Evolutionary conservation across 1,139 yeast genomes (phyloP).

Genomic region (Tardiomyces depauwii): DNA sequence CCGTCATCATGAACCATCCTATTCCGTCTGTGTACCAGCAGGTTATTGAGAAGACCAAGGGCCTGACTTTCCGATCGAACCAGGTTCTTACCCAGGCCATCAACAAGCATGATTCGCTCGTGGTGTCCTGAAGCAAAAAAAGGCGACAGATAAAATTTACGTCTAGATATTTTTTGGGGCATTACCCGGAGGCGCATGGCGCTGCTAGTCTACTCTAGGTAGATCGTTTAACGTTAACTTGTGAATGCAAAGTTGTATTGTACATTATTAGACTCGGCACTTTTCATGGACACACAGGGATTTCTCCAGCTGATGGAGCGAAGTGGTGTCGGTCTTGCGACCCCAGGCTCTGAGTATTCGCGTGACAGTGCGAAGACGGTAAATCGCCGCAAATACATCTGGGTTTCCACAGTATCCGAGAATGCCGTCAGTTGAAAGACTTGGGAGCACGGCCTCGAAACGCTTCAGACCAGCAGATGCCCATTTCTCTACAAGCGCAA

Average conservation of each 20-base stretch:
- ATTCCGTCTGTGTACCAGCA: slow-evolving; percentile 40
- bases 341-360: background rate
- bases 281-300: background rate
- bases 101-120: slow-evolving; percentile 12
- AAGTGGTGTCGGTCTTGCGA: too few species aligned
- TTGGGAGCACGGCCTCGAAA: background rate
- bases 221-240: too few species aligned
- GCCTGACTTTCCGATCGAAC: slow-evolving; percentile 43
- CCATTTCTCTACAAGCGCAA: too few species aligned
- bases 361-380: background rate
- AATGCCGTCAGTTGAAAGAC: background rate
- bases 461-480: too few species aligned
- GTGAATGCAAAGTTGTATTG: too few species aligned
- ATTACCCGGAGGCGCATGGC: too few species aligned
- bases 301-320: too few species aligned
- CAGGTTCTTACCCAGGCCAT: slow-evolving; percentile 34
- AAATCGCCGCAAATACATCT: background rate
- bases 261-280: background rate
- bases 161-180: too few species aligned
- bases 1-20: slow-evolving; percentile 38
- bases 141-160: background rate
- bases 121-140: background rate
- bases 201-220: too few species aligned
- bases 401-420: background rate
- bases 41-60: slow-evolving; percentile 50